Conservation (phyloP, 2,329 filamentous ascomycete species). For the Orbilia brochopaga region DNA sequence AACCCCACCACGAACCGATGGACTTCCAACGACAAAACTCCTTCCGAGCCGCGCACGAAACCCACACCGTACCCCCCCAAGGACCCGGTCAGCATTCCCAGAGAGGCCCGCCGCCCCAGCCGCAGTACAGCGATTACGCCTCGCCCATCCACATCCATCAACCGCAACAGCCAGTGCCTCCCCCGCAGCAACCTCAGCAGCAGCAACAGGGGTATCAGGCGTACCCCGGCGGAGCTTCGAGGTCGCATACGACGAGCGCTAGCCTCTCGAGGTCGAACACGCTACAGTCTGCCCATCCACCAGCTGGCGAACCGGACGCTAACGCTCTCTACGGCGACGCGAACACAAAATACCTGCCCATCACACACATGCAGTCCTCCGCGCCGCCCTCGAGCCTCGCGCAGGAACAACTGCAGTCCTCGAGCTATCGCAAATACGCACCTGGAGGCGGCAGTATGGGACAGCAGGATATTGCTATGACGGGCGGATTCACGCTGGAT, state of each 20-base stretch:
- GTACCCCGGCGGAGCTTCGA: slow-evolving; percentile 43
- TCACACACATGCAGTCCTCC: slow-evolving; percentile 40
- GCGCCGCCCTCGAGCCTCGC: slow-evolving; percentile 32
- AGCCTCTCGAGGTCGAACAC: slow-evolving; percentile 43
- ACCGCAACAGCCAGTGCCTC: slow-evolving; percentile 23
- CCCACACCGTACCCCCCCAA: slow-evolving; percentile 24
- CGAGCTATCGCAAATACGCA: slow-evolving; percentile 43
- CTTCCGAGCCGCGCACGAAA: slow-evolving; percentile 33
- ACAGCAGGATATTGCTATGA: slow-evolving; percentile 37
- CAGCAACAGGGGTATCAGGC: slow-evolving; percentile 48
- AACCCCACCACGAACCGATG: slow-evolving; percentile 23
- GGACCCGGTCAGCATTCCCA: slow-evolving; percentile 36
- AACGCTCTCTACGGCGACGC: slow-evolving; percentile 43
- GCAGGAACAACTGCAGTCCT: slow-evolving; percentile 23
- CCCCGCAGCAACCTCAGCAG: slow-evolving; percentile 11
- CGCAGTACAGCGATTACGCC: slow-evolving; percentile 40
- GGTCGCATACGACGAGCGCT: slow-evolving; percentile 39
- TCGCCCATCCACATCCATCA: slow-evolving; percentile 47
- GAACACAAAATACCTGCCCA: slow-evolving; percentile 46
- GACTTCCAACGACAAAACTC: slow-evolving; percentile 47
- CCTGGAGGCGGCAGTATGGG: slow-evolving; percentile 38
- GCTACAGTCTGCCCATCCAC: slow-evolving; percentile 35
- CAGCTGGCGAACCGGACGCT: slow-evolving; percentile 37
- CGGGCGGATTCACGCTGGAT: slow-evolving; percentile 35
- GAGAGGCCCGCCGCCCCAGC: slow-evolving; percentile 36